Percentiles rank a stretch among this genome's conserved stretches.
Conservation (phyloP, 1,284 basidiomycete species). For the Moesziomyces globuligerus region DNA sequence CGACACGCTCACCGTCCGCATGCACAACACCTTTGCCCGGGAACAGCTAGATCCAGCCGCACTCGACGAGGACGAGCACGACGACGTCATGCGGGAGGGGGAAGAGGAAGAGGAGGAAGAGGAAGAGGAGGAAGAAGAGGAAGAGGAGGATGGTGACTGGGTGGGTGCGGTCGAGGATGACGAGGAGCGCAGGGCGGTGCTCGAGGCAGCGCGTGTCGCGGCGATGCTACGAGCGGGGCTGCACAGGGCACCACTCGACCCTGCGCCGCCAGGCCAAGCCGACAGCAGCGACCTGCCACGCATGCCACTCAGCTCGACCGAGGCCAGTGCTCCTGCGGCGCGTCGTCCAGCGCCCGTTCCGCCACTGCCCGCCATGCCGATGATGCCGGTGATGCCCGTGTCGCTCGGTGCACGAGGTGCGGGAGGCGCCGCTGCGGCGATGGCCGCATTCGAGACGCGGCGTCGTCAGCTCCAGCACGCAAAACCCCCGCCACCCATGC, state of each 20-base stretch:
- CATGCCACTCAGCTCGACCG: slow-evolving; percentile 13
- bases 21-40: no score
- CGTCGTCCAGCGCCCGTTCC: no score
- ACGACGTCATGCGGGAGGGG: neutral
- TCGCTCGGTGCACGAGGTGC: neutral
- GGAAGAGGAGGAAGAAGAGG: slow-evolving; percentile 3
- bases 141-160: slow-evolving; percentile 1
- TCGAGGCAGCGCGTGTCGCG: slow-evolving; percentile 18
- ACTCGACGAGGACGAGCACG: neutral
- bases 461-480: slow-evolving; percentile 13
- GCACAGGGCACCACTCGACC: slow-evolving; percentile 6
- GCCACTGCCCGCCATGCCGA: slow-evolving; percentile 15
- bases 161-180: slow-evolving; percentile 4
- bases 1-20: slow-evolving; percentile 25
- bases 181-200: slow-evolving; percentile 14
- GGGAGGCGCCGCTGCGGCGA: slow-evolving; percentile 16
- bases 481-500: neutral
- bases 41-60: neutral
- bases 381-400: neutral
- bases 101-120: slow-evolving; percentile 4
- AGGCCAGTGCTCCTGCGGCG: no score
- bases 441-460: slow-evolving; percentile 39
- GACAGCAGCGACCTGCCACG: slow-evolving; percentile 12
- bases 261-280: neutral
- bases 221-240: slow-evolving; percentile 19